Evolutionary conservation across 1,284 basidiomycete species (phyloP), one percentile per base, ranked within the genome.

Genomic region (Irpex sp.): DNA sequence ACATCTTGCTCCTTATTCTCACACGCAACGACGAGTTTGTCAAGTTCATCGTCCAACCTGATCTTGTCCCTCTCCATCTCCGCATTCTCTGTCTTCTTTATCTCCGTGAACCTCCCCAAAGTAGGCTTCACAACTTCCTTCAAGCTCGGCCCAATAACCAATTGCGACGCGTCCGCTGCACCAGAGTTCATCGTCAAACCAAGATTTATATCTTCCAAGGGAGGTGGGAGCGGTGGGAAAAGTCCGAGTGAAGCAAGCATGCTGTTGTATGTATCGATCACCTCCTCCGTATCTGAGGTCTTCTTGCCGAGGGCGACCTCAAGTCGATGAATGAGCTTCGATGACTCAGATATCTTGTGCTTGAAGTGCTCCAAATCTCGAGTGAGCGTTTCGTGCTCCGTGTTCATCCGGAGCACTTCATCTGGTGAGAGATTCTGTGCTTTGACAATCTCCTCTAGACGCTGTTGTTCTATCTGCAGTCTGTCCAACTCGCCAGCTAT

Each of bases 401-500:
- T 87, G 67, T 89, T 95, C 93, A 96, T 95, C 39, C 87, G 86
- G 57, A 84, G 78, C 50, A 94, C 92, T 75, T 96, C 93, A 72
- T 95, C 92, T 0, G 89, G 89, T 0, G 89, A 84, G 36, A 96
- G 81, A 71, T 95, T 95, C 74, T 96, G 94, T 46, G 81, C 85
- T 68, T 87, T 86, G 19, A 96, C 91, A 9, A 91, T 83, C 1
- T 83, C 80, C 7, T 79, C 76, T 26, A 93, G 79, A 61, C 82
- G 81, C n/a, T 78, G 77, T 63, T 89, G 83, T 67, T 94, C 90
- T 36, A 75, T 74, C 67, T 81, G 83, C 36, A 91, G 77, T 59
- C 83, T 81, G 60, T 87, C 84, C 53, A 93, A 76, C 53, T 55
- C 53, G 26, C 11, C 33, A 7, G 53, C 53, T 55, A 60, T 83